These are phyloP conservation scores for Insectozyma bohioensis DNA, from an alignment of 1,139 yeast species.

Conservation along the genomic window DNA sequence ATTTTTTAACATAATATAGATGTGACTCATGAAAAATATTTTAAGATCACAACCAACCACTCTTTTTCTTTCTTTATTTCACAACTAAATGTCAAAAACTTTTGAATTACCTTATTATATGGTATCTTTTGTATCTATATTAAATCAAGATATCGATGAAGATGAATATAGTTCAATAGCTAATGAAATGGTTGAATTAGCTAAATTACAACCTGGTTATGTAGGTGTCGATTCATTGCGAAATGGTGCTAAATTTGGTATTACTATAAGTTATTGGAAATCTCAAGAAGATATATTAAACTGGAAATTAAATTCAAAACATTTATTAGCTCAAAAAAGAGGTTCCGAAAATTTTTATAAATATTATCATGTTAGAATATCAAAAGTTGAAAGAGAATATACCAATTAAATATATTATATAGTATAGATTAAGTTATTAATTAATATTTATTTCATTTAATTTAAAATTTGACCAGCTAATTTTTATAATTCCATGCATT, in stretches of 20 bases:
- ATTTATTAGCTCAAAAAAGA: constrained; percentile 15
- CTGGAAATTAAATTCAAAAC: constrained; percentile 18
- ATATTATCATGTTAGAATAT: constrained; percentile 14
- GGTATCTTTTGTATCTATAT: constrained; percentile 16
- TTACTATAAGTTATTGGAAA: constrained; percentile 20
- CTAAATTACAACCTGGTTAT: constrained; percentile 16
- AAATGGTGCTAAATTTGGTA: constrained; percentile 15
- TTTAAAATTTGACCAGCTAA: constrained; percentile 83
- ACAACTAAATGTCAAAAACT: no score
- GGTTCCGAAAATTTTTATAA: constrained; percentile 15
- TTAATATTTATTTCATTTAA: constrained; percentile 62
- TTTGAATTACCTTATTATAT: constrained; percentile 20
- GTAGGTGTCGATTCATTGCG: constrained; percentile 18
- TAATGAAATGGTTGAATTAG: constrained; percentile 15
- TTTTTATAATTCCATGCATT: constrained; percentile 96
- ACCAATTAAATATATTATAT: no score
- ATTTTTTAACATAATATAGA: no score
- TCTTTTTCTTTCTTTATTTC: no score
- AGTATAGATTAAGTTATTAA: no score
- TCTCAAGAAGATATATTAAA: constrained; percentile 13
- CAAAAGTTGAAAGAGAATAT: constrained; percentile 18
- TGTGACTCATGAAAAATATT: no score
- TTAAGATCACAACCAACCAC: no score
- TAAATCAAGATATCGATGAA: constrained; percentile 4
- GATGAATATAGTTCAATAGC: constrained; percentile 12